These are phyloP conservation scores for Leonotis leonurus DNA, from an alignment of 257 asterid species.

Conservation along the genomic window DNA sequence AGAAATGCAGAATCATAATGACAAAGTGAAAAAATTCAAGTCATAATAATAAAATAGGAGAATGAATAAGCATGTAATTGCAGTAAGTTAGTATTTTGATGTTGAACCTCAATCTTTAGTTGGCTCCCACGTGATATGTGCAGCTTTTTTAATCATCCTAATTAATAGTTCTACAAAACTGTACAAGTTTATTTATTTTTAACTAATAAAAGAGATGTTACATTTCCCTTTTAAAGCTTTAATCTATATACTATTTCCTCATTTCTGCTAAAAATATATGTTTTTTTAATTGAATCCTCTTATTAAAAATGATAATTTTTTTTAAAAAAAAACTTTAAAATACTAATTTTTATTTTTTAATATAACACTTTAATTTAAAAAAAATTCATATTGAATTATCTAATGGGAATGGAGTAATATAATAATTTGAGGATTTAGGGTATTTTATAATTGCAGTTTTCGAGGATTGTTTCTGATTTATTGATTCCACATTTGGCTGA, in stretches of 20 bases:
- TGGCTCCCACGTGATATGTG: constrained; percentile 20
- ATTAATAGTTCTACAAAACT: neutral
- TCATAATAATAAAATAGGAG: neutral
- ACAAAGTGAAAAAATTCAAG: constrained; percentile 21
- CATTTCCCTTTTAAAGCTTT: neutral
- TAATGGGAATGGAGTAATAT: no score
- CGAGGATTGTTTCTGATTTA: neutral
- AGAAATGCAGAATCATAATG: constrained; percentile 1
- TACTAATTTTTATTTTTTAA: no score
- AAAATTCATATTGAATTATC: no score
- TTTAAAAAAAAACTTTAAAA: no score
- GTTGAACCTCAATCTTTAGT: constrained; percentile 14
- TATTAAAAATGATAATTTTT: no score
- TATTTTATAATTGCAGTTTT: no score
- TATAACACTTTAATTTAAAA: no score
- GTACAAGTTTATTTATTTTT: neutral
- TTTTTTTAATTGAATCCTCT: no score
- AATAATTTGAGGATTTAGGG: no score
- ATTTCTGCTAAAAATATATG: no score
- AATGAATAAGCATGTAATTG: neutral
- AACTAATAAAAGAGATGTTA: neutral
- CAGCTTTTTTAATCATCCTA: constrained; percentile 12
- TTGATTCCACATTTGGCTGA: neutral
- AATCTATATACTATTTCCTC: no score
- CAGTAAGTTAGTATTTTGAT: no score